A percentile compares a stretch with the other conserved stretches of the same genome.
phyloP scores from a whole-genome alignment of 2,329 filamentous ascomycete genomes.

The Metarhizium guizhouense region DNA sequence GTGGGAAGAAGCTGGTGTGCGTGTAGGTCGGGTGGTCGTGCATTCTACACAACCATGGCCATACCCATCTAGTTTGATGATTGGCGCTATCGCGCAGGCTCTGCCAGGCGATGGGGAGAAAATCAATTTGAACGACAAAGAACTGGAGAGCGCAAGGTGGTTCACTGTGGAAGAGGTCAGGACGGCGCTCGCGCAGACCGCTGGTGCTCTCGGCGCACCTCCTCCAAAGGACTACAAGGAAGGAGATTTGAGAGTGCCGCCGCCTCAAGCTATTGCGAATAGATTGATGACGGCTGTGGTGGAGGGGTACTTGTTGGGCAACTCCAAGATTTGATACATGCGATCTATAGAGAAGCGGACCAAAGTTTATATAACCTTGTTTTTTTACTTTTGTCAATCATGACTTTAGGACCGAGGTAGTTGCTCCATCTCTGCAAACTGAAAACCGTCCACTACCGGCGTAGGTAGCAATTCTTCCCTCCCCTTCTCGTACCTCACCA shows the following conservation, averaged over 20 bases:
- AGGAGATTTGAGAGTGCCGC: constrained; percentile 71
- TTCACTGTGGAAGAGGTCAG: constrained; percentile 72
- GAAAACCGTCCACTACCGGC: constrained; percentile 33
- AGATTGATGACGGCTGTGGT: constrained; percentile 74
- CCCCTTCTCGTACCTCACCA: constrained; percentile 45
- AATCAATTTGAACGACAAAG: constrained; percentile 81
- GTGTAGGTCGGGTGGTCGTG: constrained; percentile 67
- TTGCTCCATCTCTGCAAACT: constrained; percentile 25
- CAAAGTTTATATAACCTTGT: neutral
- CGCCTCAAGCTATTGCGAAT: constrained; percentile 84
- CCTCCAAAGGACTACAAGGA: constrained; percentile 62
- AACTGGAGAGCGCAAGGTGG: constrained; percentile 87
- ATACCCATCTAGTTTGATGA: constrained; percentile 78
- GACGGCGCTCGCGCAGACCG: constrained; percentile 58
- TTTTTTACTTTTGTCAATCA: neutral
- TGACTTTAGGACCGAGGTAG: constrained; percentile 5
- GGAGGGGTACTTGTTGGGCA: constrained; percentile 57
- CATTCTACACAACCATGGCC: constrained; percentile 85
- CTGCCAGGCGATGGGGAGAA: constrained; percentile 62
- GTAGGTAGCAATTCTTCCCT: constrained; percentile 24
- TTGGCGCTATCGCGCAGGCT: constrained; percentile 80
- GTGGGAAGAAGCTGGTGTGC: constrained; percentile 77
- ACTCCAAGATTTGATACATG: constrained; percentile 37
- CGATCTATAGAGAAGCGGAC: neutral
- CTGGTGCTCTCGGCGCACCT: constrained; percentile 56